Evolutionary conservation across 139 green algal species (phyloP).

Genomic region (Dunaliella primolecta): DNA sequence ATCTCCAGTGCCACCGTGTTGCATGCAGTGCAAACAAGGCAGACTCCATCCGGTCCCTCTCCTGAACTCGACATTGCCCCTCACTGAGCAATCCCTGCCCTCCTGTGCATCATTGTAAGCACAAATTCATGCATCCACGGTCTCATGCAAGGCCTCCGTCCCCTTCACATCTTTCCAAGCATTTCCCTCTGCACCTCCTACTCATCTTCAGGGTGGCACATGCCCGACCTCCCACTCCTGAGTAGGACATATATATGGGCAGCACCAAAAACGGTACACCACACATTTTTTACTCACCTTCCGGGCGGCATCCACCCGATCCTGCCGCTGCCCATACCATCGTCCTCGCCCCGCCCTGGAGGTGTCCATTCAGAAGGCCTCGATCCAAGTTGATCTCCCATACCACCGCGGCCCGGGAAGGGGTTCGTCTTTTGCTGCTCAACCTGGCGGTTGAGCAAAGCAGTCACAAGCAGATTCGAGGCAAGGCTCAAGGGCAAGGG

Average conservation of each 20-base stretch:
- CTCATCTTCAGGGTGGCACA: background rate
- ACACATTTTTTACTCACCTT: background rate
- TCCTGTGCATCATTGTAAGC: too few relatives aligned
- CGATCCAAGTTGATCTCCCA: too few relatives aligned
- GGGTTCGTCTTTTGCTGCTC: background rate
- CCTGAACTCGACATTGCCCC: too few relatives aligned
- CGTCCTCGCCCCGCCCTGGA: background rate
- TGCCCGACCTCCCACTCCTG: background rate
- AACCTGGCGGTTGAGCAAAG: too few relatives aligned
- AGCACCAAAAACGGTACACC: background rate
- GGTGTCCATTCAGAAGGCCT: background rate
- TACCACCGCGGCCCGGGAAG: background rate
- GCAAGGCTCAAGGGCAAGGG: too few relatives aligned
- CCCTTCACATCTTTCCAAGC: background rate
- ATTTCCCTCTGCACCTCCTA: background rate
- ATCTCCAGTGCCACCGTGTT: too few relatives aligned
- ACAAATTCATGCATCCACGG: background rate
- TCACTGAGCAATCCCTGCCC: too few relatives aligned
- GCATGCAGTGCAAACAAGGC: background rate
- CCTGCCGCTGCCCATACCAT: background rate
- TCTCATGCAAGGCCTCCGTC: background rate
- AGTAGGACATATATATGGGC: background rate
- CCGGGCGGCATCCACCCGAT: background rate
- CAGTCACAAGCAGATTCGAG: too few relatives aligned
- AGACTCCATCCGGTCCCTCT: too few relatives aligned